Percentiles rank a stretch among this genome's conserved stretches.
Conservation (phyloP, 768 basidiomycete genomes). For the Serpula lacrymans region DNA sequence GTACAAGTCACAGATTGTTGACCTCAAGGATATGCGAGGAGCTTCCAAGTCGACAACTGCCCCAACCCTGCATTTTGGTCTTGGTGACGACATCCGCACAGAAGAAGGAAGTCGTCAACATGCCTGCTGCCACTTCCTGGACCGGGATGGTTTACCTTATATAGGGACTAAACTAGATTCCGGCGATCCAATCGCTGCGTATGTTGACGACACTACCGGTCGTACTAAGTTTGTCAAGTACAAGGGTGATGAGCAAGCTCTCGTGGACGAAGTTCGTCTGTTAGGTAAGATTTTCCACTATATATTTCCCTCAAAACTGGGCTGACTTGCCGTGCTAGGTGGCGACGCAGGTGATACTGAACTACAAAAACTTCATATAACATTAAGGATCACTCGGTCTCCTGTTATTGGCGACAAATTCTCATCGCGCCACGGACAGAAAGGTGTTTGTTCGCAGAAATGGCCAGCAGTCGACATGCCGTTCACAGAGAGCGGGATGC, state of each 20-base stretch:
- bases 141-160: conserved; percentile 80
- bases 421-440: conserved; percentile 97
- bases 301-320: conserved; percentile 1
- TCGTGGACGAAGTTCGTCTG: conserved; percentile 87
- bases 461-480: conserved; percentile 99
- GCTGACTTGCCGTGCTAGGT: conserved; percentile 42
- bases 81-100: conserved; percentile 70
- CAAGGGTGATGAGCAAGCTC: conserved; percentile 91
- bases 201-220: conserved; percentile 81
- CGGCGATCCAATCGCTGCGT: conserved; percentile 83
- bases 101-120: conserved; percentile 47
- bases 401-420: conserved; percentile 99
- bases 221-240: conserved; percentile 88
- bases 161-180: conserved; percentile 65
- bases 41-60: conserved; percentile 51
- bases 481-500: conserved; percentile 97
- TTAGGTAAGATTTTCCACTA: conserved; percentile 52
- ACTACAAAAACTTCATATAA: conserved; percentile 90
- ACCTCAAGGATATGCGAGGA: conserved; percentile 78
- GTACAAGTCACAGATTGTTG: conserved; percentile 91
- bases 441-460: conserved; percentile 99
- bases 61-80: conserved; percentile 86
- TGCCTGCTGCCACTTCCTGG: conserved; percentile 52
- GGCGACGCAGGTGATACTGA: conserved; percentile 85
- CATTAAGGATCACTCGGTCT: conserved; percentile 86